Conservation (phyloP, 371 early-diverging fungal species). For the Mucor velutinosus region DNA sequence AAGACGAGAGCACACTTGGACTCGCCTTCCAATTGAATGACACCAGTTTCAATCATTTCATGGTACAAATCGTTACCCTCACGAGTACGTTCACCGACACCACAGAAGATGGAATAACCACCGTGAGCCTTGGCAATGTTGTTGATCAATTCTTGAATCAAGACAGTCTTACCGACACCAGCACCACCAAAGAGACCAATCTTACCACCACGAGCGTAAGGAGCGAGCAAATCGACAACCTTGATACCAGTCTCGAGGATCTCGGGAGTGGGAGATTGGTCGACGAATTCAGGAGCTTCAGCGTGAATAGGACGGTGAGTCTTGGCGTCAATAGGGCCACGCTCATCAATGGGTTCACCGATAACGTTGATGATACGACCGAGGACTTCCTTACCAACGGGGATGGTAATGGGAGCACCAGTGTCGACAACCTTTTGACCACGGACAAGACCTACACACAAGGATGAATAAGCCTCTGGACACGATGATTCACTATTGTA, state of each 20-base stretch:
- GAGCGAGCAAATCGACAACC: constrained; percentile 98
- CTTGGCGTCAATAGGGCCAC: too few relatives aligned
- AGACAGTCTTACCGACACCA: constrained; percentile 98
- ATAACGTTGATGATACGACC: too few relatives aligned
- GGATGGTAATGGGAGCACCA: constrained; percentile 92
- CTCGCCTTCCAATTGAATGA: constrained; percentile 89
- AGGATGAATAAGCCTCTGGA: too few relatives aligned
- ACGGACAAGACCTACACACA: constrained; percentile 97
- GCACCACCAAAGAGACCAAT: constrained; percentile 98
- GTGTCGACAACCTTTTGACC: constrained; percentile 96
- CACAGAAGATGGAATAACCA: too few relatives aligned
- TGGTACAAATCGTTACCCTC: too few relatives aligned
- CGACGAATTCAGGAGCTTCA: constrained; percentile 93
- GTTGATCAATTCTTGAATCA: constrained; percentile 98
- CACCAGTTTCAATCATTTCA: too few relatives aligned
- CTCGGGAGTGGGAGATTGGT: constrained; percentile 96
- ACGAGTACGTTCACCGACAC: too few relatives aligned
- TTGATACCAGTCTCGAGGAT: constrained; percentile 98
- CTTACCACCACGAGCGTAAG: constrained; percentile 98
- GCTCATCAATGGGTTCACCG: too few relatives aligned
- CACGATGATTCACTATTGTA: too few relatives aligned
- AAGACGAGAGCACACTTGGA: constrained; percentile 97
- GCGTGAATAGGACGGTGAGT: constrained; percentile 96
- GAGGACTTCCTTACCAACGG: constrained; percentile 94
- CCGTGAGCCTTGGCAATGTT: too few relatives aligned